A percentile compares a stretch with the other conserved stretches of the same genome.
Evolutionary conservation across 495 filamentous ascomycete genomes (phyloP).

Genomic region (Tuber umbilicatum): DNA sequence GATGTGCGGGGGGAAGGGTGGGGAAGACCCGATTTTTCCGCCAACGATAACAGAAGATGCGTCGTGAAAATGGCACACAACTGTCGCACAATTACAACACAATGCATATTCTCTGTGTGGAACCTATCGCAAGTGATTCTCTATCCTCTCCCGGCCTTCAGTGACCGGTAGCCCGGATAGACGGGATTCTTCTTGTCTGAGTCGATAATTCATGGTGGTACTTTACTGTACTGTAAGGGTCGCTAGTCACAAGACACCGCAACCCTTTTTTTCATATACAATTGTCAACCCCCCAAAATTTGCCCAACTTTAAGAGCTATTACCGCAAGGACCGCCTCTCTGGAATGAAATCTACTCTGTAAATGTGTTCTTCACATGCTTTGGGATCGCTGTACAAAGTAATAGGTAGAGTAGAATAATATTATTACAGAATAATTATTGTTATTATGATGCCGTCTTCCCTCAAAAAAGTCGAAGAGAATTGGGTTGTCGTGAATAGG

Average conservation of each 20-base stretch:
- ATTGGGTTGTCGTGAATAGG: not conserved
- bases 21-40: slow-evolving; percentile 2
- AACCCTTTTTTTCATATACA: not conserved
- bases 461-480: not conserved
- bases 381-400: not conserved
- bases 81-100: not conserved
- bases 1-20: not conserved
- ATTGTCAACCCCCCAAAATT: not conserved
- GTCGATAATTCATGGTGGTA: too few species aligned
- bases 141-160: not conserved
- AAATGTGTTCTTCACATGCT: too few species aligned
- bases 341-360: too few species aligned
- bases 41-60: not conserved
- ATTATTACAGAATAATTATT: too few species aligned
- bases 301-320: too few species aligned
- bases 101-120: not conserved
- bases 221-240: not conserved
- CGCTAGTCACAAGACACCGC: not conserved
- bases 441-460: not conserved
- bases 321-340: too few species aligned
- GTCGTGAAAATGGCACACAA: not conserved
- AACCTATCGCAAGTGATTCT: not conserved
- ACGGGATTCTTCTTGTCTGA: not conserved
- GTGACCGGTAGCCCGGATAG: not conserved
- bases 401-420: not conserved